These are phyloP conservation scores for Rhodomyrtus psidioides DNA, from an alignment of 441 rosid species.

Conservation along the genomic window DNA sequence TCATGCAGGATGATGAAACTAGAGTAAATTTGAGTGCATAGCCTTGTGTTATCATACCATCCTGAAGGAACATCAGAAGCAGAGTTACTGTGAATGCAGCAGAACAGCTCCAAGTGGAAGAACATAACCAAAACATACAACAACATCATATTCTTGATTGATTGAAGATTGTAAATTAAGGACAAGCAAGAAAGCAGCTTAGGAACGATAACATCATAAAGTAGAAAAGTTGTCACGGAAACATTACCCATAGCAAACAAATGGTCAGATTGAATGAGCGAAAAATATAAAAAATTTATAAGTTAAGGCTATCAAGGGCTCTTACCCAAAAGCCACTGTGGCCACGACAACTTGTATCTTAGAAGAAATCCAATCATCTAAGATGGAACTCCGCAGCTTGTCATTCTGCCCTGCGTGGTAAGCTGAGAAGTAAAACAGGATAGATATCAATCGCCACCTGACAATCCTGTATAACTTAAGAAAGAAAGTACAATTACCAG, in stretches of 20 bases:
- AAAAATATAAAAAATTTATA: not conserved
- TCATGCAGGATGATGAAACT: not conserved
- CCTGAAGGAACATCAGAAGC: constrained; percentile 49
- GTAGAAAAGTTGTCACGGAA: not conserved
- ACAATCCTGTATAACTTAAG: not conserved
- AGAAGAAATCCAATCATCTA: constrained; percentile 90
- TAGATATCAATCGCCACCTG: not conserved
- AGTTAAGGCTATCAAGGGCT: constrained; percentile 13
- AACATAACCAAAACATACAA: constrained; percentile 14
- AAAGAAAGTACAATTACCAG: constrained; percentile 40
- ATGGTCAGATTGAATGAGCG: not conserved
- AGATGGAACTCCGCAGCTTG: constrained; percentile 62
- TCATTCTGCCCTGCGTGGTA: constrained; percentile 91
- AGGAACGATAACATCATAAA: not conserved
- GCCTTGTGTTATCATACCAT: constrained; percentile 52
- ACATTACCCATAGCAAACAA: not conserved
- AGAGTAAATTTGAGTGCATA: not conserved
- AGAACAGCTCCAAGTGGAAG: constrained; percentile 47
- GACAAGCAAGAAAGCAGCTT: not conserved
- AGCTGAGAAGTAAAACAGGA: constrained; percentile 39
- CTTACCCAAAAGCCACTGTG: constrained; percentile 99
- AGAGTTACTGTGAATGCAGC: constrained; percentile 22
- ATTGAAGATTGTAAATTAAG: not conserved
- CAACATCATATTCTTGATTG: constrained; percentile 20
- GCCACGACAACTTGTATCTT: constrained; percentile 93